phyloP scores from a whole-genome alignment of 495 filamentous ascomycete species.

The Penicillium pulvis region DNA sequence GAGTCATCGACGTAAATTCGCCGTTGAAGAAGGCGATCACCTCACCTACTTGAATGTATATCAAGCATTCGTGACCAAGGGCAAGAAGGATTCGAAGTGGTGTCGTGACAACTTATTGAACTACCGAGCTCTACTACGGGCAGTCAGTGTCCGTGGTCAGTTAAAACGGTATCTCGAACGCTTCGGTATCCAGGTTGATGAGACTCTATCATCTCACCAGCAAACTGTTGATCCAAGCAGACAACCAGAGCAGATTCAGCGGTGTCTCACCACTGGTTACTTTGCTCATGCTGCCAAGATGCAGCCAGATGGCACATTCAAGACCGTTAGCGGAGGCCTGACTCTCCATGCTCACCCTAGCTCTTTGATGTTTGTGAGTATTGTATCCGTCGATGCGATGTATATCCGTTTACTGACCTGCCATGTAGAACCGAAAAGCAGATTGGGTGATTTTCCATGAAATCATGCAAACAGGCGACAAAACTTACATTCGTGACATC shows the following conservation, averaged over 20 bases:
- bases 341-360: conserved; percentile 87
- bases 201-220: conserved; percentile 46
- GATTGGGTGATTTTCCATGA: conserved; percentile 99
- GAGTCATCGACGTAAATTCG: conserved; percentile 76
- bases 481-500: conserved; percentile 89
- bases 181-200: conserved; percentile 74
- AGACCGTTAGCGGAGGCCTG: conserved; percentile 71
- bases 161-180: conserved; percentile 85
- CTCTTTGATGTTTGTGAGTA: conserved; percentile 85
- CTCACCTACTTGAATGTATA: conserved; percentile 94
- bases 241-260: conserved; percentile 71
- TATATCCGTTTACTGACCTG: conserved; percentile 21
- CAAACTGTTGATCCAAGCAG: conserved; percentile 37
- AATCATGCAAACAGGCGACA: conserved; percentile 86
- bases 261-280: conserved; percentile 88
- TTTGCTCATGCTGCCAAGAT: conserved; percentile 96
- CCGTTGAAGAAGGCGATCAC: conserved; percentile 93
- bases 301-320: conserved; percentile 92
- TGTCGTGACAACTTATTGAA: conserved; percentile 86
- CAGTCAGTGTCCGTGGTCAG: conserved; percentile 84
- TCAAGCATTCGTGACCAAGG: conserved; percentile 83
- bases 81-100: conserved; percentile 82
- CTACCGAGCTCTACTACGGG: conserved; percentile 77
- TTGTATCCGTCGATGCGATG: background rate
- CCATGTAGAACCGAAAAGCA: conserved; percentile 77